Percentiles rank a stretch among this genome's conserved stretches.
Conservation (phyloP, 805 yeast species). For the Starmerella vitae region DNA sequence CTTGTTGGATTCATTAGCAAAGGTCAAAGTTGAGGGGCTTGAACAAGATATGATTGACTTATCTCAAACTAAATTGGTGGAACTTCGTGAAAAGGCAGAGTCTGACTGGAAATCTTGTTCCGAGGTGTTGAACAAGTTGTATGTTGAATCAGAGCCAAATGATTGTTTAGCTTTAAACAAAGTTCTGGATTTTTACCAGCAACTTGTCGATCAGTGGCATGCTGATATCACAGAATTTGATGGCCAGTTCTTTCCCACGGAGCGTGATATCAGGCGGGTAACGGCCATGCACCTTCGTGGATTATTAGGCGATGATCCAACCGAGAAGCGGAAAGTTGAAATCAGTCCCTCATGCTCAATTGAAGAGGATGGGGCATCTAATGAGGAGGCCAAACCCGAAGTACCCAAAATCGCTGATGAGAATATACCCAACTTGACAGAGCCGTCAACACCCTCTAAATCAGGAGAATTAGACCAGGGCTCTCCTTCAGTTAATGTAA, state of each 20-base stretch:
- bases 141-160: conserved; percentile 42
- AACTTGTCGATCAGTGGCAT: conserved; percentile 79
- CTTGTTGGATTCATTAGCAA: conserved; percentile 49
- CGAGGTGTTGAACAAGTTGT: conserved; percentile 38
- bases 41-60: conserved; percentile 57
- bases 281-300: conserved; percentile 77
- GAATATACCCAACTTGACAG: neutral
- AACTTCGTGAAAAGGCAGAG: conserved; percentile 40
- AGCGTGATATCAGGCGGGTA: conserved; percentile 78
- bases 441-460: neutral
- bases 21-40: conserved; percentile 69
- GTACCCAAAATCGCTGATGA: neutral
- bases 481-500: conserved; percentile 9
- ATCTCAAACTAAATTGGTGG: conserved; percentile 46
- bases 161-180: conserved; percentile 60
- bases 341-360: neutral
- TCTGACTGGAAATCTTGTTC: conserved; percentile 39
- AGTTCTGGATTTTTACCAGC: conserved; percentile 59
- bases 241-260: conserved; percentile 67
- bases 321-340: neutral
- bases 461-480: neutral
- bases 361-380: neutral
- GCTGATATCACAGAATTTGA: conserved; percentile 69
- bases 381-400: too few species aligned
- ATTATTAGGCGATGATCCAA: conserved; percentile 33